Evolutionary conservation across 768 basidiomycete genomes (phyloP).

Genomic region (Mycena leptocephala): DNA sequence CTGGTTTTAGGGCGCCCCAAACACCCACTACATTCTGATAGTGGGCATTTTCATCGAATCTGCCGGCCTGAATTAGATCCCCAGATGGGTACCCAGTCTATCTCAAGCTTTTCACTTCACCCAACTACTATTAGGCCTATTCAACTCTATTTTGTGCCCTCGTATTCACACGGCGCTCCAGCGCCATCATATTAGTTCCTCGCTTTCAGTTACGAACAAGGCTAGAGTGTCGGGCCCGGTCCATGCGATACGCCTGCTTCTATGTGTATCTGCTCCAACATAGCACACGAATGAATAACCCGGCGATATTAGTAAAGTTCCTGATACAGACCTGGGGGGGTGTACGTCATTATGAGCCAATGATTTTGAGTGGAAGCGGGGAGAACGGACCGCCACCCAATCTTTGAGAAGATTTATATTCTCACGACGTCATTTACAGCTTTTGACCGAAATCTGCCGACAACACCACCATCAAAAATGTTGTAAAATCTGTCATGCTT

Average conservation of each 20-base stretch:
- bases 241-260: background rate
- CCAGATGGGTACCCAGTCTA: slow-evolving; percentile 21
- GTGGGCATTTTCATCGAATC: background rate
- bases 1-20: too few species aligned
- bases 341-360: too few species aligned
- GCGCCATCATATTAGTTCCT: background rate
- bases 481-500: too few species aligned
- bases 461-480: too few species aligned
- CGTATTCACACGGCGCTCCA: background rate
- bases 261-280: background rate
- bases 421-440: too few species aligned
- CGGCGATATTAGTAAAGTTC: too few species aligned
- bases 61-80: slow-evolving; percentile 20
- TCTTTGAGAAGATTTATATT: too few species aligned
- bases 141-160: background rate
- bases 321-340: too few species aligned
- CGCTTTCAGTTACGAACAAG: background rate
- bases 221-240: background rate
- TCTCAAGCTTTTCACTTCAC: background rate
- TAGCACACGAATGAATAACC: background rate
- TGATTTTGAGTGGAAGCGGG: too few species aligned
- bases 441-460: too few species aligned
- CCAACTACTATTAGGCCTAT: background rate
- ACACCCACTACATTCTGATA: too few species aligned
- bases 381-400: too few species aligned